phyloP scores from a whole-genome alignment of 164 flowering plant species.

The Berberis vulgaris region DNA sequence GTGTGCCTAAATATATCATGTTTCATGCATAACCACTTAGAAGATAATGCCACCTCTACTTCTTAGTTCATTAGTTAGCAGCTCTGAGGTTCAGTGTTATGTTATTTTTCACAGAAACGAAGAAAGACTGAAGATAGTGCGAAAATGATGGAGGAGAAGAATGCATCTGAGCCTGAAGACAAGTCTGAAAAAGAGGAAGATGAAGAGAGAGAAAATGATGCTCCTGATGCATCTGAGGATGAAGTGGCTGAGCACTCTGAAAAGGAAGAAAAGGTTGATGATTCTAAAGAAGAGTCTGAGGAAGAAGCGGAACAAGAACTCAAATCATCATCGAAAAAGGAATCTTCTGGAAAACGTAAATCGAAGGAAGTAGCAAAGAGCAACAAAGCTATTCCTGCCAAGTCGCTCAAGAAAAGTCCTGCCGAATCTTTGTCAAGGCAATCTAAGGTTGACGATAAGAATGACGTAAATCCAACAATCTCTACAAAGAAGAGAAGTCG shows the following conservation, averaged over 20 bases:
- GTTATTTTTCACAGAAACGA: slow-evolving; percentile 30
- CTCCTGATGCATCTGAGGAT: slow-evolving; percentile 49
- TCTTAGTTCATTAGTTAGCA: not conserved
- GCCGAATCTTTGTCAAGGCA: slow-evolving; percentile 19
- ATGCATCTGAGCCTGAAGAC: slow-evolving; percentile 43
- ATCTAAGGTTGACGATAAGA: slow-evolving; percentile 33
- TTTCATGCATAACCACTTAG: not conserved
- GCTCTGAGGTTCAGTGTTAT: not conserved
- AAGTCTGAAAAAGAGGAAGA: slow-evolving; percentile 52
- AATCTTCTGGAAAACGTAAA: slow-evolving; percentile 33
- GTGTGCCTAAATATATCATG: too few species aligned
- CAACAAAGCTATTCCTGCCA: slow-evolving; percentile 29
- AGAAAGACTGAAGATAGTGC: slow-evolving; percentile 30
- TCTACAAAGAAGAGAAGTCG: slow-evolving; percentile 29
- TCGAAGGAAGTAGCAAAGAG: slow-evolving; percentile 28
- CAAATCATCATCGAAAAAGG: slow-evolving; percentile 32
- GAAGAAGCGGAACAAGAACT: slow-evolving; percentile 38
- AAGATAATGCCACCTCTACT: not conserved
- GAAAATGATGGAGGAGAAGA: slow-evolving; percentile 22
- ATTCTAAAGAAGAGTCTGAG: slow-evolving; percentile 47
- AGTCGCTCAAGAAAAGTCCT: slow-evolving; percentile 25
- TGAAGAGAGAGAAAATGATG: slow-evolving; percentile 48
- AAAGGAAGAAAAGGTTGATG: slow-evolving; percentile 44
- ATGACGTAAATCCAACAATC: slow-evolving; percentile 40
- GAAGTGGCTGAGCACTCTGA: slow-evolving; percentile 51